phyloP scores from a whole-genome alignment of 208 protist genomes.

The Leishmania braziliensis region DNA sequence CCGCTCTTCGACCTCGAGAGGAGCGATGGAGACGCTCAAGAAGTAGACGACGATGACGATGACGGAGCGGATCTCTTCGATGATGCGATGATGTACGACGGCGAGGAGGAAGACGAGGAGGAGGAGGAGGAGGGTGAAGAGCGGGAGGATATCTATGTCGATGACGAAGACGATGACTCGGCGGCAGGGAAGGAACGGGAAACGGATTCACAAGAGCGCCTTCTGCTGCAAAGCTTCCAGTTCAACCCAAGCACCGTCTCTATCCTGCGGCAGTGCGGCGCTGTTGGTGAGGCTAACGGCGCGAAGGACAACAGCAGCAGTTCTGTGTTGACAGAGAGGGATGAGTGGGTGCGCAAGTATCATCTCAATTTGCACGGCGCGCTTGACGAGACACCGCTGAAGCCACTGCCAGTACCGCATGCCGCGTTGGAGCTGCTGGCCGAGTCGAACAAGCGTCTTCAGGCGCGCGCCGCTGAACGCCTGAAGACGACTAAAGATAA shows the following conservation, averaged over 20 bases:
- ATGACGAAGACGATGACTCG: slow-evolving; percentile 22
- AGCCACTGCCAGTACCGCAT: slow-evolving; percentile 34
- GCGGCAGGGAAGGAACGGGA: neutral
- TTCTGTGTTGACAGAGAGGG: slow-evolving; percentile 17
- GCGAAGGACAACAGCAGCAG: neutral
- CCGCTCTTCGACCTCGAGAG: slow-evolving; percentile 33
- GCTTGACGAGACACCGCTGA: slow-evolving; percentile 54
- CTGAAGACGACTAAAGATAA: slow-evolving; percentile 21
- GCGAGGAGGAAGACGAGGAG: slow-evolving; percentile 33
- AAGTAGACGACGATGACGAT: slow-evolving; percentile 32
- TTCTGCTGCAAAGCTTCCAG: slow-evolving; percentile 36
- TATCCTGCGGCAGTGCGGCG: slow-evolving; percentile 52
- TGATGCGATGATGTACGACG: slow-evolving; percentile 24
- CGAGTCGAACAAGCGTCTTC: slow-evolving; percentile 35
- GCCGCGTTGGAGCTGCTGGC: slow-evolving; percentile 32
- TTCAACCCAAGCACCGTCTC: slow-evolving; percentile 39
- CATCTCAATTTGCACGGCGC: slow-evolving; percentile 55
- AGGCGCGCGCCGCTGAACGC: slow-evolving; percentile 14
- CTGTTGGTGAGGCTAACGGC: slow-evolving; percentile 15
- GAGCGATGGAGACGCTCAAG: slow-evolving; percentile 8
- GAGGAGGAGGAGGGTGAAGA: slow-evolving; percentile 41
- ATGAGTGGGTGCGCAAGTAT: slow-evolving; percentile 75
- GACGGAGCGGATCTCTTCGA: slow-evolving; percentile 38
- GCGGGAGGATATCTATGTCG: slow-evolving; percentile 21
- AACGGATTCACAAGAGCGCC: slow-evolving; percentile 14